Base-by-base conservation (phyloP, 768 basidiomycete genomes). In the Rhodotorula taiwanensis region DNA sequence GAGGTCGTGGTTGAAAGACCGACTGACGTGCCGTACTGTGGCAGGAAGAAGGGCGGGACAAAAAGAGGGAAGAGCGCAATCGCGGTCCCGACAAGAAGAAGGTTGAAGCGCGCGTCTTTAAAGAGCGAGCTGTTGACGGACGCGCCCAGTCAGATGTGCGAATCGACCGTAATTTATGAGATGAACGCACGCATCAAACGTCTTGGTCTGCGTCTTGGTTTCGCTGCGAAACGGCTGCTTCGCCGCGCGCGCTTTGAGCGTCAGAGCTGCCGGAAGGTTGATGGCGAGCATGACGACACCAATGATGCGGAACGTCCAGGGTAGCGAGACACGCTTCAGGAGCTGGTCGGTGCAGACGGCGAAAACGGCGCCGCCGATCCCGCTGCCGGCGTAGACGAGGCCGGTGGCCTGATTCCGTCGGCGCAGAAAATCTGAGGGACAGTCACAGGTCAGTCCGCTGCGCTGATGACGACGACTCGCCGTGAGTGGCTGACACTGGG, bases 31-130 rank as follows among this genome's bases (percentile, higher is more conserved):
- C 60, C 72, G 55, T 70, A 75, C 11, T 74, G 51, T 0, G 74
- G 74, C 4, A 75, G 52, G 62, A 75, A 75, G 66, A 74, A 75
- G 6, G 73, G 71, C 11, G 73, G 69, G 3, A 74, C 68, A 39
- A 73, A 68, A 31, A 75, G 61, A 0, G 71, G 71, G 62, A 74
- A 74, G 6, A 70, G 39, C 4, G 59, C 70, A 20, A 74, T 49
- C 0, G 68, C 51, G 10, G 56, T 58, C 3, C 67, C 69, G n/a
- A 58, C 10, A 28, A 66, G 52, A 7, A 72, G 53, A 23, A 66
- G 53, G 5, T 43, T 25, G 52, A 74, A 71, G 11, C 65, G 43
- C 4, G 31, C 7, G 51, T 72, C 70, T 21, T 58, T 50, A 58
- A 73, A 66, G 4, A 73, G 52, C 4, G 50, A 27, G 71, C 71